Percentiles rank a stretch among this genome's conserved stretches.
These are phyloP conservation scores for Gilbertella persicaria DNA, from an alignment of 371 early-diverging fungal genomes.

Conservation along the genomic window DNA sequence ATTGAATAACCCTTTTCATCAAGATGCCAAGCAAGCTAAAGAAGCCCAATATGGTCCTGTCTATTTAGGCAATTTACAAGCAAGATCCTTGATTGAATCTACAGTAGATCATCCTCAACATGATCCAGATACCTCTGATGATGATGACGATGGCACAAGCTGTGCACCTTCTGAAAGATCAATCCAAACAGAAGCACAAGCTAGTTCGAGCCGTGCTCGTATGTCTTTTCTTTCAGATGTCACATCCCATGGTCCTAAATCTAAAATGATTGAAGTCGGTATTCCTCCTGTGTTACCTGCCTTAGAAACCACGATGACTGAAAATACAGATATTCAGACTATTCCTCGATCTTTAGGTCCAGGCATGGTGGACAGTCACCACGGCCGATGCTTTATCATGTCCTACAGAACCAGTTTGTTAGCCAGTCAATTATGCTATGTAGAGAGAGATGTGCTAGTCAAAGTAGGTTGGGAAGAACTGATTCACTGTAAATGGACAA, in stretches of 20 bases:
- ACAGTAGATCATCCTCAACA: not conserved
- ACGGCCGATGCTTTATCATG: conserved; percentile 50
- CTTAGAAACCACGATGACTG: too few species aligned
- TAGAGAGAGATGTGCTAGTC: conserved; percentile 61
- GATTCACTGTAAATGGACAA: conserved; percentile 62
- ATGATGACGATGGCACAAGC: conserved; percentile 19
- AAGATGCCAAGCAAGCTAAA: conserved; percentile 3
- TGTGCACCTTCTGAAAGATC: conserved; percentile 20
- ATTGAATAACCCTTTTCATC: not conserved
- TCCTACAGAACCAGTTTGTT: conserved; percentile 52
- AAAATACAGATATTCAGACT: not conserved
- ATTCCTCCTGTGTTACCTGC: conserved; percentile 3
- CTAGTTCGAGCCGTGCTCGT: conserved; percentile 14
- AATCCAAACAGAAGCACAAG: conserved; percentile 22
- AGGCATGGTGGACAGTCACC: too few species aligned
- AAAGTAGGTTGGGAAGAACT: conserved; percentile 68
- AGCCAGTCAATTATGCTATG: conserved; percentile 64
- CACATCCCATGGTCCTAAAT: not conserved
- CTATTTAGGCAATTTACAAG: conserved; percentile 24
- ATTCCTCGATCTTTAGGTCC: conserved; percentile 1
- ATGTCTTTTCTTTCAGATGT: conserved; percentile 13
- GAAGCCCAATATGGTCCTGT: conserved; percentile 15
- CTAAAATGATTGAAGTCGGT: conserved; percentile 21
- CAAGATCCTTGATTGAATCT: conserved; percentile 7
- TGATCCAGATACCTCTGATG: conserved; percentile 13